Percentiles rank a stretch among this genome's conserved stretches.
Conservation (phyloP, 2,329 filamentous ascomycete species). For the Emergomyces africanus region DNA sequence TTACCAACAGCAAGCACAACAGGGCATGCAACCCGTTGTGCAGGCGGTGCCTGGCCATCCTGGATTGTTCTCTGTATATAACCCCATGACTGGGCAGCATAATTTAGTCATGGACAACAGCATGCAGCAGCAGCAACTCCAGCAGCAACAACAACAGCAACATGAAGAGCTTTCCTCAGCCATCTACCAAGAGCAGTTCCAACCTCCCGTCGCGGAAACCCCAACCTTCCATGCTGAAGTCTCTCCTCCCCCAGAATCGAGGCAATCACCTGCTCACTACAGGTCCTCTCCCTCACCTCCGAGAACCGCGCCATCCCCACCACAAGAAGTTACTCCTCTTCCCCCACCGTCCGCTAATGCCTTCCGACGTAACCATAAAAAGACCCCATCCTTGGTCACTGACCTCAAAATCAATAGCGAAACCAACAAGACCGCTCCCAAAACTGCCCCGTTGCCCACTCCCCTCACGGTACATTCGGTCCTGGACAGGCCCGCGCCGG, state of each 20-base stretch:
- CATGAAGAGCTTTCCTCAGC: constrained; percentile 21
- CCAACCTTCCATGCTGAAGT: constrained; percentile 64
- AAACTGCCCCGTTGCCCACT: constrained; percentile 70
- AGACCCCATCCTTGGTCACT: constrained; percentile 55
- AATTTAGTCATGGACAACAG: constrained; percentile 64
- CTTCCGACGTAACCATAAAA: constrained; percentile 90
- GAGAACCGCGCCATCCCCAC: constrained; percentile 53
- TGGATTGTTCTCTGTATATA: constrained; percentile 71
- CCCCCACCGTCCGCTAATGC: constrained; percentile 82
- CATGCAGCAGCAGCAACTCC: constrained; percentile 28
- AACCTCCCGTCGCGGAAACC: constrained; percentile 41
- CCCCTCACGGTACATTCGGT: constrained; percentile 73
- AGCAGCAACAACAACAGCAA: background rate
- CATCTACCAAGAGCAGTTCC: constrained; percentile 22
- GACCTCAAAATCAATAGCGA: constrained; percentile 36
- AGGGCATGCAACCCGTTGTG: constrained; percentile 51
- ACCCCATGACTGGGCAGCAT: constrained; percentile 74
- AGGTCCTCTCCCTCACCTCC: constrained; percentile 53
- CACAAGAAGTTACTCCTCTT: constrained; percentile 55
- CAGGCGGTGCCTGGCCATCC: constrained; percentile 55
- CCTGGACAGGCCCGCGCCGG: constrained; percentile 87
- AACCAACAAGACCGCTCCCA: constrained; percentile 43
- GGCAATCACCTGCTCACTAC: constrained; percentile 36
- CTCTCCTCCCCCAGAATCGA: constrained; percentile 60
- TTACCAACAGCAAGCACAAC: constrained; percentile 55